A percentile compares a stretch with the other conserved stretches of the same genome.
Evolutionary conservation across 1,284 basidiomycete species (phyloP).

Genomic region (Trichosporon asahii): DNA sequence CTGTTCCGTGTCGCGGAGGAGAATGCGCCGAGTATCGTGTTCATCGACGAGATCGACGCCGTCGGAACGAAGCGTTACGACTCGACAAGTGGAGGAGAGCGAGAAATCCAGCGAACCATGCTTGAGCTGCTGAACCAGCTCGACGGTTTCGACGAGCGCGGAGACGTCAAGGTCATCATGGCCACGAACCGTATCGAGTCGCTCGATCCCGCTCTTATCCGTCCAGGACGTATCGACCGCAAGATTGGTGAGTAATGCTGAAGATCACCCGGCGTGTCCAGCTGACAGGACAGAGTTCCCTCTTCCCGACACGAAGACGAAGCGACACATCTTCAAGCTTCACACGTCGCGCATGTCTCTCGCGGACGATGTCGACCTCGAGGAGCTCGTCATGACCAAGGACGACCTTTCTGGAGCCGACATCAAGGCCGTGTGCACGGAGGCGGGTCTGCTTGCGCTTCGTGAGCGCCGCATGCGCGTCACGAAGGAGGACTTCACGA

Average conservation of each 20-base stretch:
- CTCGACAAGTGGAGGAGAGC: conserved; percentile 93
- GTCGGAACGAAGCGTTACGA: conserved; percentile 97
- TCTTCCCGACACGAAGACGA: conserved; percentile 90
- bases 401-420: conserved; percentile 96
- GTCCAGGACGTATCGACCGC: conserved; percentile 95
- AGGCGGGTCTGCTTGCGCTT: conserved; percentile 90
- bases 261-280: too few species aligned
- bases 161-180: conserved; percentile 88
- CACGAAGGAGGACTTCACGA: conserved; percentile 83
- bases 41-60: conserved; percentile 99
- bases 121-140: conserved; percentile 70
- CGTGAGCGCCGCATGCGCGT: conserved; percentile 96
- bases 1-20: conserved; percentile 96
- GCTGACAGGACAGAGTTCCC: conserved; percentile 67
- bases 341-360: conserved; percentile 97
- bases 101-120: conserved; percentile 99
- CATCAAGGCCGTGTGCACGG: conserved; percentile 96
- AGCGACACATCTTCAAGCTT: conserved; percentile 95
- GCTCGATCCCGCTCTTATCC: conserved; percentile 92
- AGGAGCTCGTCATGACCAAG: conserved; percentile 93
- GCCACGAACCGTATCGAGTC: conserved; percentile 69
- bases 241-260: conserved; percentile 67
- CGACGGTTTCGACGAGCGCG: conserved; percentile 97
- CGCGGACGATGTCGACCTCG: conserved; percentile 85
- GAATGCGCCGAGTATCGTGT: conserved; percentile 96